Conservation (phyloP, 192 early-diverging fungal species). For the Oehlia diaphana region DNA sequence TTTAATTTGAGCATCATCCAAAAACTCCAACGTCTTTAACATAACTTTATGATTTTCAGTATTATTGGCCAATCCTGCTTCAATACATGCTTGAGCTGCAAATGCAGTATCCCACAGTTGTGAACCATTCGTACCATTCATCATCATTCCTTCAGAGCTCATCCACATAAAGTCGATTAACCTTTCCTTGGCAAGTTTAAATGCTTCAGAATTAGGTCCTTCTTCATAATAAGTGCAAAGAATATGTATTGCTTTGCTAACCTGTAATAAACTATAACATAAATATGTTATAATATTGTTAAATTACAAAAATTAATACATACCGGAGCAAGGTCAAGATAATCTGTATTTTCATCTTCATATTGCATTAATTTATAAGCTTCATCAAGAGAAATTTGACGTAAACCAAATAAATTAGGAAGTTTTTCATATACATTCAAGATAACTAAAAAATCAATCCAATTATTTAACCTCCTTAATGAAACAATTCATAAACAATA, state of each 20-base stretch:
- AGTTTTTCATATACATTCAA: conserved; percentile 76
- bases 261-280: not conserved
- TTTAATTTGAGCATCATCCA: conserved; percentile 87
- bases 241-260: conserved; percentile 91
- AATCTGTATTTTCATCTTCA: conserved; percentile 90
- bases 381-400: conserved; percentile 70
- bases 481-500: not conserved
- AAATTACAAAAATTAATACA: not conserved
- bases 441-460: conserved; percentile 32
- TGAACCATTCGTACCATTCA: conserved; percentile 95
- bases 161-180: conserved; percentile 91
- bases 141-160: conserved; percentile 85
- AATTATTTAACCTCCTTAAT: not conserved
- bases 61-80: conserved; percentile 71
- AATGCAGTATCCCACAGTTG: conserved; percentile 97
- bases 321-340: conserved; percentile 90
- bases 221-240: conserved; percentile 83
- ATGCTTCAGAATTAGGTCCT: conserved; percentile 79
- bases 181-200: conserved; percentile 70
- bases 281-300: not conserved
- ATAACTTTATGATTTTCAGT: conserved; percentile 68
- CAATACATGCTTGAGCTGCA: conserved; percentile 80
- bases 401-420: conserved; percentile 51
- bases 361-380: conserved; percentile 79
- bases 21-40: conserved; percentile 71